Percentiles rank a stretch among this genome's conserved stretches.
These are phyloP conservation scores for Rutstroemia sydowiana DNA, from an alignment of 2,329 filamentous ascomycete species.

Conservation along the genomic window DNA sequence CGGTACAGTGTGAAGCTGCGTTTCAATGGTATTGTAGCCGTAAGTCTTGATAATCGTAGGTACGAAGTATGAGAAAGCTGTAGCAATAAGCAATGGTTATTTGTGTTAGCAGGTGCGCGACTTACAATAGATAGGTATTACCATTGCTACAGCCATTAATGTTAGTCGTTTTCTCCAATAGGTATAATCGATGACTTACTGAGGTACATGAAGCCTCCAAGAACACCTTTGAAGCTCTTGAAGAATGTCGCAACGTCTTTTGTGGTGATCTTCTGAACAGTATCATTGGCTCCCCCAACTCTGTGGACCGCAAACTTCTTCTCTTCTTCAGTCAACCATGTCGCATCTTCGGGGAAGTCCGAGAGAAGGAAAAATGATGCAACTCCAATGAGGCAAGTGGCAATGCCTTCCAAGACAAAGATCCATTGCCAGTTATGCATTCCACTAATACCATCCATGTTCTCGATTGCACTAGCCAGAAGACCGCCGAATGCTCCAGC, in stretches of 20 bases:
- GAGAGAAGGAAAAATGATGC: conserved; percentile 55
- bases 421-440: conserved; percentile 74
- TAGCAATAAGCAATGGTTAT: not conserved
- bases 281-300: not conserved
- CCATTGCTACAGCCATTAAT: conserved; percentile 68
- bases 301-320: conserved; percentile 31
- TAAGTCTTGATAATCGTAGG: conserved; percentile 62
- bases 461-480: conserved; percentile 72
- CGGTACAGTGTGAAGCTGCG: conserved; percentile 65
- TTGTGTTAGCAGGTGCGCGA: not conserved
- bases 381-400: conserved; percentile 56
- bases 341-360: conserved; percentile 64
- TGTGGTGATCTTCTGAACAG: not conserved
- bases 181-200: not conserved
- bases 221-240: not conserved
- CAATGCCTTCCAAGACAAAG: conserved; percentile 64
- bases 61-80: conserved; percentile 63
- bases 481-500: conserved; percentile 78
- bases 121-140: conserved; percentile 60
- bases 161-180: conserved; percentile 33
- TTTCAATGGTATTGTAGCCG: conserved; percentile 48
- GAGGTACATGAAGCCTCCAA: not conserved
- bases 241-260: not conserved
- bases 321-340: conserved; percentile 63
- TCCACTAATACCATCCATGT: conserved; percentile 62